Conservation (phyloP, 768 basidiomycete species). For the Podaxis rugospora region DNA sequence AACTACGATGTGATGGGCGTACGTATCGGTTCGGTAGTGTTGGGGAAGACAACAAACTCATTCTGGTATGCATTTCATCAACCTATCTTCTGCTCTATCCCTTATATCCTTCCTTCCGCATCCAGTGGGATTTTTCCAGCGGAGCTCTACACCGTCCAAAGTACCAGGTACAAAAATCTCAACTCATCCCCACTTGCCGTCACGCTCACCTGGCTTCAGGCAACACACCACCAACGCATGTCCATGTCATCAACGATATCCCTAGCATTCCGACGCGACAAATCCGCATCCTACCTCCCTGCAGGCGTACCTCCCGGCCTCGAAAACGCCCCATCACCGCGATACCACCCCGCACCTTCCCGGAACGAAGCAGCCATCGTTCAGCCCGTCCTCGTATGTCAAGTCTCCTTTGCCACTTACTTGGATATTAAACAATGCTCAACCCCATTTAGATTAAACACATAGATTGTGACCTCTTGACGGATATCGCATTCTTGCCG, state of each 20-base stretch:
- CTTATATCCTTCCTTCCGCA: constrained; percentile 10
- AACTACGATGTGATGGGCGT: constrained; percentile 79
- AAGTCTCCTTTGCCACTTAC: not conserved
- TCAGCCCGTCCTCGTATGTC: constrained; percentile 80
- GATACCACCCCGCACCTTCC: constrained; percentile 87
- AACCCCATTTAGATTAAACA: constrained; percentile 57
- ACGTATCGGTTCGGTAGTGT: constrained; percentile 95
- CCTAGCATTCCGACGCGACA: constrained; percentile 60
- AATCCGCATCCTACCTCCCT: constrained; percentile 55
- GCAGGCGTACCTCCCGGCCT: constrained; percentile 28
- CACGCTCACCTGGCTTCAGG: constrained; percentile 21
- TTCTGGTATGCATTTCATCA: constrained; percentile 53
- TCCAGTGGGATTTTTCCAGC: constrained; percentile 91
- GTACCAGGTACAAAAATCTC: constrained; percentile 39
- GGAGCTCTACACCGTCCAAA: constrained; percentile 89
- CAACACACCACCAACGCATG: constrained; percentile 65
- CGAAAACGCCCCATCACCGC: constrained; percentile 38
- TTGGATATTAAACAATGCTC: not conserved
- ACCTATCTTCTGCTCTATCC: not conserved
- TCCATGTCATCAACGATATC: constrained; percentile 80
- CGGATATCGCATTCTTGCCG: constrained; percentile 72
- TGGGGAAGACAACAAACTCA: constrained; percentile 94
- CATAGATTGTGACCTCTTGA: constrained; percentile 75
- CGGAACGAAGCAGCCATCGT: constrained; percentile 87
- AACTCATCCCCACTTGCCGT: not conserved